phyloP scores from a whole-genome alignment of 495 filamentous ascomycete species.

The Neurospora discreta region DNA sequence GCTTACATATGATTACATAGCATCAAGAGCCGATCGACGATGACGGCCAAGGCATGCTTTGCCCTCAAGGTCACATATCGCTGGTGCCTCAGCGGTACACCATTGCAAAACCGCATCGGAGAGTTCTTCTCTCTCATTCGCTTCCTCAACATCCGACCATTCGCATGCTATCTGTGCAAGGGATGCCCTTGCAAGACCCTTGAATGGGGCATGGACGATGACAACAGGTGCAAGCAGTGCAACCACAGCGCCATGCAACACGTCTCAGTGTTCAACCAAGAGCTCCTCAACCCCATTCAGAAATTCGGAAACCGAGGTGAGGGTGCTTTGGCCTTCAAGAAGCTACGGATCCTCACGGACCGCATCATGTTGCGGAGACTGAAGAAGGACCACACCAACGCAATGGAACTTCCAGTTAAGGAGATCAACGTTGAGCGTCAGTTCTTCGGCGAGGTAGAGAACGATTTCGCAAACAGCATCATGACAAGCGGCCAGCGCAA shows the following conservation, averaged over 20 bases:
- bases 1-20: conserved; percentile 22
- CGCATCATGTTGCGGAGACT: conserved; percentile 89
- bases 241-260: conserved; percentile 63
- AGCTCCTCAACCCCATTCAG: conserved; percentile 75
- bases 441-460: conserved; percentile 90
- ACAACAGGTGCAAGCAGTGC: conserved; percentile 57
- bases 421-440: conserved; percentile 84
- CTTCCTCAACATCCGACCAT: conserved; percentile 78
- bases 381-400: conserved; percentile 81
- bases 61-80: conserved; percentile 76
- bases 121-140: conserved; percentile 93
- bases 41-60: conserved; percentile 89
- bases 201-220: conserved; percentile 68
- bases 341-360: conserved; percentile 75
- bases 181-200: conserved; percentile 65
- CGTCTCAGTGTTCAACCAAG: conserved; percentile 91
- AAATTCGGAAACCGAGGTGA: conserved; percentile 37
- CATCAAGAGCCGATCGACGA: conserved; percentile 83
- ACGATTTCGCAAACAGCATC: conserved; percentile 89
- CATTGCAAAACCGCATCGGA: conserved; percentile 90
- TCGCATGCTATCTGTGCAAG: conserved; percentile 88
- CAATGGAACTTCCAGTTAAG: conserved; percentile 93
- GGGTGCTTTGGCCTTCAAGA: conserved; percentile 58
- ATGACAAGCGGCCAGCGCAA: conserved; percentile 79
- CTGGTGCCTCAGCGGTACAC: conserved; percentile 92